phyloP scores from a whole-genome alignment of 345 rosid genomes.

The Melastoma malabathricum region DNA sequence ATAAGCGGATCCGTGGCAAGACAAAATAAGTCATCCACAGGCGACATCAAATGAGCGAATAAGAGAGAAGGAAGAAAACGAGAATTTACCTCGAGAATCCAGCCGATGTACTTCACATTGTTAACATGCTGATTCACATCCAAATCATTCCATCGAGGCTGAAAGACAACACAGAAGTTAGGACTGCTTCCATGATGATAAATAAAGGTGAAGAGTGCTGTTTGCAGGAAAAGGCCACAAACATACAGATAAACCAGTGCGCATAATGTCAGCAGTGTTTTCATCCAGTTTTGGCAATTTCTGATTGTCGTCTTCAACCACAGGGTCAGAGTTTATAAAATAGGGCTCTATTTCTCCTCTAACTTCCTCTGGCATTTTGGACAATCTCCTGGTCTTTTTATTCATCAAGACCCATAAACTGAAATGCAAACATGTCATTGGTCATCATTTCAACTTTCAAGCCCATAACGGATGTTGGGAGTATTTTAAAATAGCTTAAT shows the following conservation, averaged over 20 bases:
- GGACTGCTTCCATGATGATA: neutral
- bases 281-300: slow-evolving; percentile 75
- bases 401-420: slow-evolving; percentile 99
- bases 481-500: no score
- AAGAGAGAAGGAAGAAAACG: no score
- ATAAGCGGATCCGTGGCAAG: no score
- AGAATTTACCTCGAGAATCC: slow-evolving; percentile 78
- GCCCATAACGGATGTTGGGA: no score
- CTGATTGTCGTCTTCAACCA: slow-evolving; percentile 72
- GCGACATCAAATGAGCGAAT: no score
- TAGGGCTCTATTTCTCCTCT: slow-evolving; percentile 75
- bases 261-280: slow-evolving; percentile 55
- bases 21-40: no score
- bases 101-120: slow-evolving; percentile 91
- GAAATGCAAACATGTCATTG: slow-evolving; percentile 9
- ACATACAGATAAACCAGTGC: slow-evolving; percentile 76
- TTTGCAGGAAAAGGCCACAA: neutral
- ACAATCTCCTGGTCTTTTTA: slow-evolving; percentile 76
- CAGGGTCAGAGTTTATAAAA: slow-evolving; percentile 60
- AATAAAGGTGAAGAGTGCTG: neutral
- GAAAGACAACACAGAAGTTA: slow-evolving; percentile 10
- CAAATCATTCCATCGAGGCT: slow-evolving; percentile 96
- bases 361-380: slow-evolving; percentile 92
- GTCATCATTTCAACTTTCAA: no score
- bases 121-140: slow-evolving; percentile 98